Conservation (phyloP, 352 stramenopile genomes). For the Aphanomyces invadans region DNA sequence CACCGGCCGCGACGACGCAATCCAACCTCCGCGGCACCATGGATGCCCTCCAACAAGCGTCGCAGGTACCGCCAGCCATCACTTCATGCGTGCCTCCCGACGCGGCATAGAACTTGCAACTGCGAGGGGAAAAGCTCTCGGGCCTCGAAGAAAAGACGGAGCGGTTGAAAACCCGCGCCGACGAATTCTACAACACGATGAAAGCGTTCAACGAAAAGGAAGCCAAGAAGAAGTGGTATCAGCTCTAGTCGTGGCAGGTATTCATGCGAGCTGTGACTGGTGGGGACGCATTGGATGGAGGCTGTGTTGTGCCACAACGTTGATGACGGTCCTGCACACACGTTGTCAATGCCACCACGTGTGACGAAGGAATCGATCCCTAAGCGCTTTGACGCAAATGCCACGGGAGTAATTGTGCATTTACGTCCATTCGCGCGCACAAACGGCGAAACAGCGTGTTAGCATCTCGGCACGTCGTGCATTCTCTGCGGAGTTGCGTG, state of each 20-base stretch:
- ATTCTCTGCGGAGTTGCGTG: too few species aligned
- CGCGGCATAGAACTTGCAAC: slow-evolving; percentile 55
- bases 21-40: slow-evolving; percentile 41
- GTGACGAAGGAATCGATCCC: too few species aligned
- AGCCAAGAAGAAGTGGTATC: slow-evolving; percentile 52
- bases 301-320: too few species aligned
- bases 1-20: slow-evolving; percentile 23
- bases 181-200: slow-evolving; percentile 81
- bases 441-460: too few species aligned
- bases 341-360: too few species aligned
- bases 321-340: too few species aligned
- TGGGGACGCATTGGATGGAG: too few species aligned
- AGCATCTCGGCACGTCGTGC: too few species aligned
- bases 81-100: background rate
- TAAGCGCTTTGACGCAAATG: too few species aligned
- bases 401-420: too few species aligned
- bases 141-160: slow-evolving; percentile 72
- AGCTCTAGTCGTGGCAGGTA: background rate
- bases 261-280: background rate
- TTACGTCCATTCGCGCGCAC: too few species aligned
- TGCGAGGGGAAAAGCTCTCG: slow-evolving; percentile 68
- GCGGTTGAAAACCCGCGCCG: slow-evolving; percentile 71
- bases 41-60: slow-evolving; percentile 50
- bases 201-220: slow-evolving; percentile 81
- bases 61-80: slow-evolving; percentile 39